A percentile compares a stretch with the other conserved stretches of the same genome.
Conservation (phyloP, 352 stramenopile species). For the Plasmopara halstedii region DNA sequence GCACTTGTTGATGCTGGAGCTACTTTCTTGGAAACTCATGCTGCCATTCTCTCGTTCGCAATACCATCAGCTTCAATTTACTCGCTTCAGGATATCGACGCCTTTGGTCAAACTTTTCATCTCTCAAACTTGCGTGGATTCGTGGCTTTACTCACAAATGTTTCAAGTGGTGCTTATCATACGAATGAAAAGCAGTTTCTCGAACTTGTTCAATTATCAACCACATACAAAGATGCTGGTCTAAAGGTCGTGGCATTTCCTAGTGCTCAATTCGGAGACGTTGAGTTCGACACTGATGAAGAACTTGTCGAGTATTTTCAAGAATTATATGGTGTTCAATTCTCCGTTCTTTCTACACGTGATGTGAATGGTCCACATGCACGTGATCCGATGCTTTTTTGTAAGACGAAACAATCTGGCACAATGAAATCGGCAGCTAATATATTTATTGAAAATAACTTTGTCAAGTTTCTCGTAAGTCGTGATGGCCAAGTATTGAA, state of each 20-base stretch:
- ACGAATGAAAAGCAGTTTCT: conserved; percentile 56
- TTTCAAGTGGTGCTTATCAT: conserved; percentile 25
- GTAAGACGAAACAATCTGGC: conserved; percentile 60
- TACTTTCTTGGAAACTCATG: conserved; percentile 33
- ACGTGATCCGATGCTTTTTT: conserved; percentile 68
- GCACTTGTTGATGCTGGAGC: conserved; percentile 39
- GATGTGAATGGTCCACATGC: conserved; percentile 84
- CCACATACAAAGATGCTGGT: conserved; percentile 45
- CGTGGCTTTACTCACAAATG: conserved; percentile 64
- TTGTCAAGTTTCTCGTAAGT: conserved; percentile 86
- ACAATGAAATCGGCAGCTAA: conserved; percentile 21
- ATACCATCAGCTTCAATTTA: conserved; percentile 57
- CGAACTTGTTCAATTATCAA: conserved; percentile 56
- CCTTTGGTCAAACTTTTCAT: conserved; percentile 44
- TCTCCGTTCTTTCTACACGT: conserved; percentile 57
- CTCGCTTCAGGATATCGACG: conserved; percentile 51
- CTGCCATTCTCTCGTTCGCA: conserved; percentile 21
- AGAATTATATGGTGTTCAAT: conserved; percentile 20
- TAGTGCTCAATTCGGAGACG: conserved; percentile 79
- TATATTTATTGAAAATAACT: conserved; percentile 85
- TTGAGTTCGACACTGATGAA: conserved; percentile 48
- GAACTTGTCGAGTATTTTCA: conserved; percentile 14
- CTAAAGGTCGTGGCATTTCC: conserved; percentile 76
- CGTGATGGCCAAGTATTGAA: conserved; percentile 65
- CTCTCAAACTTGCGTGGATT: conserved; percentile 57